Conservation (phyloP, 495 filamentous ascomycete species). For the Lasiosphaeris hirsuta region DNA sequence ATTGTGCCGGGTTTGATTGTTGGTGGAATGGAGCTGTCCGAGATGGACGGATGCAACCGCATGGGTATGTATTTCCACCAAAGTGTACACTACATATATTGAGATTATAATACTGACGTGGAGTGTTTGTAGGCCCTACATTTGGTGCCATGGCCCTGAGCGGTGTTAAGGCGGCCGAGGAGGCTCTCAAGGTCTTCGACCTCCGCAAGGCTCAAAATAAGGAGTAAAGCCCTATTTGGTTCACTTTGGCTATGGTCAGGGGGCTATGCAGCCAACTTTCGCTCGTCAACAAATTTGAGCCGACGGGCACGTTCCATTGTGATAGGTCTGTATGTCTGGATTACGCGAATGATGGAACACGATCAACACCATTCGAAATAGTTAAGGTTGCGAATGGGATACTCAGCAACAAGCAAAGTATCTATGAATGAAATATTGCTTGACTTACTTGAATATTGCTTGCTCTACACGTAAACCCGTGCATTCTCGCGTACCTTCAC, state of each 20-base stretch:
- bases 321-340: too few relatives aligned
- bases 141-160: slow-evolving; percentile 80
- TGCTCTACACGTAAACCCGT: too few relatives aligned
- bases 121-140: slow-evolving; percentile 39
- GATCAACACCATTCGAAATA: too few relatives aligned
- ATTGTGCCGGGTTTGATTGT: slow-evolving; percentile 81
- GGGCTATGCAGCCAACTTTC: too few relatives aligned
- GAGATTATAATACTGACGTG: not conserved
- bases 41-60: slow-evolving; percentile 84
- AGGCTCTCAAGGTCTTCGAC: slow-evolving; percentile 72
- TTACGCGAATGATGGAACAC: too few relatives aligned
- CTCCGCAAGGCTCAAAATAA: slow-evolving; percentile 61
- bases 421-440: not conserved
- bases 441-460: too few relatives aligned
- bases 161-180: slow-evolving; percentile 87
- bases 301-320: too few relatives aligned
- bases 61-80: slow-evolving; percentile 55
- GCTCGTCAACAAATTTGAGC: too few relatives aligned
- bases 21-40: slow-evolving; percentile 90
- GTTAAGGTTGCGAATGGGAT: too few relatives aligned
- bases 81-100: slow-evolving; percentile 1
- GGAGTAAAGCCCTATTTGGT: slow-evolving; percentile 1
- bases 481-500: not conserved
- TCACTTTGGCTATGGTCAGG: too few relatives aligned
- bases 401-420: too few relatives aligned